Evolutionary conservation across 306 rosid species (phyloP), one percentile per base, ranked within the genome.

Genomic region (Begonia masoniana): DNA sequence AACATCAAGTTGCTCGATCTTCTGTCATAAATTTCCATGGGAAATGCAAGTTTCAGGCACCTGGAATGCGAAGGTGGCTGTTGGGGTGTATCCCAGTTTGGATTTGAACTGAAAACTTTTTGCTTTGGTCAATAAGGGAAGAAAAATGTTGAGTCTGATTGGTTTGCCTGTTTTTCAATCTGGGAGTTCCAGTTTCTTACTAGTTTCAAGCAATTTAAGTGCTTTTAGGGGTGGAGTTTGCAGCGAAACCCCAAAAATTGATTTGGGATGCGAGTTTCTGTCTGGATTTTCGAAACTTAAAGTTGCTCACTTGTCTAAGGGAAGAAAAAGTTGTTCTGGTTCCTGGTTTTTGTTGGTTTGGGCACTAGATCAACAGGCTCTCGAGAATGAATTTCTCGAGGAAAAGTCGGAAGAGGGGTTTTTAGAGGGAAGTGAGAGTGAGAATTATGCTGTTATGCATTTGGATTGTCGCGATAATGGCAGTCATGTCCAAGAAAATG

Each of bases 41-140:
- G 52, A 66, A 60, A 72, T 82, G 84, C 82, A 78, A 59, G 47
- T 78, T 72, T 63, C 71, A 61, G 57, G 66, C 72, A 47, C 65
- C 57, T 71, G 61, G 42, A 65, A 78, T 48, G 60, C 64, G 9
- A 75, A 49, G 59, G 61, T 57, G 59, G 59, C 62, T 56, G 63
- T 64, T 54, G 62, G 56, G 62, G 68, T 16, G 54, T 64, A 19
- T 63, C 81, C 62, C 67, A 64, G 21, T 59, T 57, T 35, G 62
- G 74, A 26, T 64, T 59, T 63, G 75, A 65, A 71, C 26, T 62
- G 50, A 61, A 59, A 62, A 70, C 67, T 71, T 69, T 41, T 21
- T 60, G 49, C 68, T 23, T 47, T 19, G 14, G 54, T 57, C n/a
- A 61, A 31, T 62, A 15, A 65, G 35, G 70, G 71, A 65, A 78